phyloP scores from a whole-genome alignment of 2,329 filamentous ascomycete genomes.

The Penicillium sp. region DNA sequence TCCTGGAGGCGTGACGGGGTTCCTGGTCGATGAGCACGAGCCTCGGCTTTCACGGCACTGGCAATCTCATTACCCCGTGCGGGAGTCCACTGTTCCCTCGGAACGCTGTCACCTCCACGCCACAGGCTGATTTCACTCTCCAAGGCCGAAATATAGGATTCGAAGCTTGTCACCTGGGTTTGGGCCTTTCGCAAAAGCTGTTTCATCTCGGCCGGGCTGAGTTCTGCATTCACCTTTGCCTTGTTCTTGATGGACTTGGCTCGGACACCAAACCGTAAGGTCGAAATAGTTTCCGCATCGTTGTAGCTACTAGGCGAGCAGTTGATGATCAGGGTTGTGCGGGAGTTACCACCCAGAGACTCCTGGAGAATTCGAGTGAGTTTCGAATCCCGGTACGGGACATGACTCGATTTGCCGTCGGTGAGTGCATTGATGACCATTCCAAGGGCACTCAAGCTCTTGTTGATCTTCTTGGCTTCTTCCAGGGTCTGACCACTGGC shows the following conservation, averaged over 20 bases:
- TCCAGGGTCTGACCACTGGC: conserved; percentile 95
- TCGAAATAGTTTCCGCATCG: conserved; percentile 88
- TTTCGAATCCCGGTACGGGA: conserved; percentile 97
- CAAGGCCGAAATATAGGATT: conserved; percentile 75
- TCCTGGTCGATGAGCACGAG: conserved; percentile 43
- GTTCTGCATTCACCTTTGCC: conserved; percentile 97
- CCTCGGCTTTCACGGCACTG: conserved; percentile 45
- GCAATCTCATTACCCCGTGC: conserved; percentile 56
- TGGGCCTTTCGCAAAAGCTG: conserved; percentile 87
- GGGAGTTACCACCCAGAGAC: conserved; percentile 92
- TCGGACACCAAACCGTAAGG: conserved; percentile 87
- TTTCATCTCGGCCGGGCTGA: conserved; percentile 94
- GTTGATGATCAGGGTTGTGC: conserved; percentile 98
- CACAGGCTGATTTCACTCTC: conserved; percentile 82
- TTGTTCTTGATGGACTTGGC: conserved; percentile 99
- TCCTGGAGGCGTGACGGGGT: conserved; percentile 43
- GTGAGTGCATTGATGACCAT: conserved; percentile 99
- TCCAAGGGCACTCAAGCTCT: conserved; percentile 93
- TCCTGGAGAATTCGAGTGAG: conserved; percentile 96
- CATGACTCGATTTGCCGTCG: conserved; percentile 91
- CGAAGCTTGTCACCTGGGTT: conserved; percentile 80
- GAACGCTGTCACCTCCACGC: conserved; percentile 82
- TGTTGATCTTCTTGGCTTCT: conserved; percentile 99
- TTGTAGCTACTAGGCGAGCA: conserved; percentile 99
- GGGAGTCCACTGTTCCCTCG: conserved; percentile 81